A percentile compares a stretch with the other conserved stretches of the same genome.
Evolutionary conservation across 352 stramenopile genomes (phyloP).

Genomic region (Pythium pyrilobum): DNA sequence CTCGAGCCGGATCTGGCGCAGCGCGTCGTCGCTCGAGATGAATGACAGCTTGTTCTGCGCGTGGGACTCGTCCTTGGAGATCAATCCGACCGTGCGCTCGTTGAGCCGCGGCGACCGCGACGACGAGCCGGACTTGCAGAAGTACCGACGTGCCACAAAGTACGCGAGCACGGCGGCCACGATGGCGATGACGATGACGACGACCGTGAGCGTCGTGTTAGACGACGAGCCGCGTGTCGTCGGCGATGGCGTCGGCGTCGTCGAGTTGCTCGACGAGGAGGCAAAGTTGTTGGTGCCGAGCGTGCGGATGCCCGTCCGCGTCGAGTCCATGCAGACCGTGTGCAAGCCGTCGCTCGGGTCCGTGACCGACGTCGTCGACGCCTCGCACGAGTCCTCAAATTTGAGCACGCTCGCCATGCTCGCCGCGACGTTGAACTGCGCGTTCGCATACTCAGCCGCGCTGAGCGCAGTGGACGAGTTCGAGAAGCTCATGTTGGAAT

Average conservation of each 20-base stretch:
- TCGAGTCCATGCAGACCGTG: not conserved
- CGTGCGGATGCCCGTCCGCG: not conserved
- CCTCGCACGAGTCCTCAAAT: not conserved
- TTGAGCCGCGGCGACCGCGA: conserved; percentile 10
- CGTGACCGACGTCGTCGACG: not conserved
- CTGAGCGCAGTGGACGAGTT: conserved; percentile 2
- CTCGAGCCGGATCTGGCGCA: conserved; percentile 46
- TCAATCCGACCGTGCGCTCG: conserved; percentile 15
- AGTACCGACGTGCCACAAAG: conserved; percentile 34
- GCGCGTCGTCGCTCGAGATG: conserved; percentile 62
- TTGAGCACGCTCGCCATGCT: not conserved
- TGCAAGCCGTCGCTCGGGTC: not conserved
- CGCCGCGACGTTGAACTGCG: not conserved
- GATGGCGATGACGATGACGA: conserved; percentile 40
- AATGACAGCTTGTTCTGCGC: conserved; percentile 37
- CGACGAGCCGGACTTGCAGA: conserved; percentile 8
- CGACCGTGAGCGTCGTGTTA: conserved; percentile 39
- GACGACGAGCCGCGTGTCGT: not conserved
- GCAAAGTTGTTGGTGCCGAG: not conserved
- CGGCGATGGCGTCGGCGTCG: not conserved
- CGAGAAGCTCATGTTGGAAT: not conserved
- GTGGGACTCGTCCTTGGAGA: conserved; percentile 19
- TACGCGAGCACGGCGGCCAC: conserved; percentile 31
- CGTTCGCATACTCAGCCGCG: not conserved
- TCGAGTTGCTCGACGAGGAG: not conserved